These are phyloP conservation scores for Aspergillus sojae DNA, from an alignment of 2,329 filamentous ascomycete genomes.

Conservation along the genomic window DNA sequence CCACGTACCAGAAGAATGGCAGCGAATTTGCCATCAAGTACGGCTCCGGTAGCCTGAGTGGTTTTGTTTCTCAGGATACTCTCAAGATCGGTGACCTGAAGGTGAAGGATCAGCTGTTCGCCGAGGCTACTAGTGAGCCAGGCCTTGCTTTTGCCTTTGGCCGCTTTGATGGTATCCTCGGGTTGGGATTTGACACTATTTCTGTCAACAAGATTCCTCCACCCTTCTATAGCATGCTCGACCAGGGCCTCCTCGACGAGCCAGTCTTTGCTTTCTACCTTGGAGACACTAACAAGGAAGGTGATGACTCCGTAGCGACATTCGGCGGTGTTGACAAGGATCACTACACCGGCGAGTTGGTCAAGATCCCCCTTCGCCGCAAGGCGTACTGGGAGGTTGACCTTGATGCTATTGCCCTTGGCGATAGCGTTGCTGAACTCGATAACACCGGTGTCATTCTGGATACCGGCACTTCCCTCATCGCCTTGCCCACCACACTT, in stretches of 20 bases:
- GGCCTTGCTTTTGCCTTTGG: constrained; percentile 97
- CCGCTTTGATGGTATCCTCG: constrained; percentile 94
- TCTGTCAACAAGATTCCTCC: constrained; percentile 95
- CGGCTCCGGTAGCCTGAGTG: constrained; percentile 89
- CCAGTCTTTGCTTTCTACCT: constrained; percentile 97
- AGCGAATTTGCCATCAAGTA: constrained; percentile 90
- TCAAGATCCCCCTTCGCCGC: constrained; percentile 89
- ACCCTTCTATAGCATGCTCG: constrained; percentile 94
- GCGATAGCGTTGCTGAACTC: constrained; percentile 81
- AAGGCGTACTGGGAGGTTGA: constrained; percentile 99
- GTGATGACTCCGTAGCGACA: constrained; percentile 78
- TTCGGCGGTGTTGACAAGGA: constrained; percentile 86
- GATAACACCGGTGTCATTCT: constrained; percentile 95
- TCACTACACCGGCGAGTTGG: constrained; percentile 83
- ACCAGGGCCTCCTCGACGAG: constrained; percentile 87
- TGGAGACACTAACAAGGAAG: constrained; percentile 69
- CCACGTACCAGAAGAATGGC: constrained; percentile 92
- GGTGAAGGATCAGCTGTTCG: constrained; percentile 89
- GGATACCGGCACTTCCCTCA: constrained; percentile 97
- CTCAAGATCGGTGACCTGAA: constrained; percentile 85
- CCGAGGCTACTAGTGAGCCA: constrained; percentile 92
- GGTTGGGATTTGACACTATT: constrained; percentile 91
- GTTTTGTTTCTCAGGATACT: constrained; percentile 88
- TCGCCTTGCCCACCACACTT: constrained; percentile 86
- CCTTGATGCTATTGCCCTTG: constrained; percentile 87